These are phyloP conservation scores for Claviceps cyperi DNA, from an alignment of 2,329 filamentous ascomycete genomes.

Conservation along the genomic window DNA sequence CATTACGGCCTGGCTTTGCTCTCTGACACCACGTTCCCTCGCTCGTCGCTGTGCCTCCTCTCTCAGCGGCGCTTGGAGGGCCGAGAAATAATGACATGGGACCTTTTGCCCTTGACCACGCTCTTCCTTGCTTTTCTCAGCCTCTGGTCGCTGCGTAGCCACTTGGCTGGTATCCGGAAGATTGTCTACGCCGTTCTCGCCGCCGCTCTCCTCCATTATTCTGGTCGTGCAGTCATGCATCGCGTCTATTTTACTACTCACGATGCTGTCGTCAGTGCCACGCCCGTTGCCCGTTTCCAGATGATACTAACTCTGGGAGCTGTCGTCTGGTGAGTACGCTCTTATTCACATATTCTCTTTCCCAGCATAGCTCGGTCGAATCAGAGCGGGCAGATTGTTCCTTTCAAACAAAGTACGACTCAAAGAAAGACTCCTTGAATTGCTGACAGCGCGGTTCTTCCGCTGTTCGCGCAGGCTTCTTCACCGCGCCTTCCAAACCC, in stretches of 20 bases:
- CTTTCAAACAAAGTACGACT: background rate
- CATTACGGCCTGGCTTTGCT: background rate
- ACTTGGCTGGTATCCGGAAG: slow-evolving; percentile 18
- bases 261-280: slow-evolving; percentile 27
- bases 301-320: slow-evolving; percentile 41
- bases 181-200: slow-evolving; percentile 18
- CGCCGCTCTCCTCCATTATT: slow-evolving; percentile 19
- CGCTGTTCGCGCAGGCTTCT: slow-evolving; percentile 46
- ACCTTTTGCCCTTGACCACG: slow-evolving; percentile 25
- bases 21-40: background rate
- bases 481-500: slow-evolving; percentile 73
- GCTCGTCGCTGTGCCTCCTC: background rate
- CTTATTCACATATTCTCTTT: background rate
- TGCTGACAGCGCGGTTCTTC: background rate
- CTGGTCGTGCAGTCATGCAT: slow-evolving; percentile 17
- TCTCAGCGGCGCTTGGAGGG: slow-evolving; percentile 8
- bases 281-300: slow-evolving; percentile 34
- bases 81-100: slow-evolving; percentile 29
- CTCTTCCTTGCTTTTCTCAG: slow-evolving; percentile 24
- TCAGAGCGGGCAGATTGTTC: no score
- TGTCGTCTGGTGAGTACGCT: slow-evolving; percentile 33
- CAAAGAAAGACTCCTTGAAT: background rate
- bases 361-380: background rate
- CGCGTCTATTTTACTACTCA: slow-evolving; percentile 16
- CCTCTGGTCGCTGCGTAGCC: slow-evolving; percentile 23